phyloP scores from a whole-genome alignment of 345 rosid genomes.

The Ceriops decandra region DNA sequence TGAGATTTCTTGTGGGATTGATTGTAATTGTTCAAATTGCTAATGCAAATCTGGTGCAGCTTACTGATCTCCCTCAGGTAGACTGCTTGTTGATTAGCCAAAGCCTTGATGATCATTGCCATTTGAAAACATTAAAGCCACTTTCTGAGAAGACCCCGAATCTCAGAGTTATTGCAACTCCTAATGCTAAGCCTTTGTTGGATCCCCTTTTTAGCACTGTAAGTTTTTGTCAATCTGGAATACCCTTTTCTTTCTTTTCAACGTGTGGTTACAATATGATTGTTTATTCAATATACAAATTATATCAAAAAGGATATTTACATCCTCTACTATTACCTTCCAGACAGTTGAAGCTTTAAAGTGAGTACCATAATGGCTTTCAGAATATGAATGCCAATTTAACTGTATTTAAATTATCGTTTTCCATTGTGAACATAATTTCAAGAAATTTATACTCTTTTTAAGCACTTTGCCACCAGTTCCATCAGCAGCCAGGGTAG shows the following conservation, averaged over 20 bases:
- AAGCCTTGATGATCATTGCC: conserved; percentile 97
- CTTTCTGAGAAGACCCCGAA: conserved; percentile 55
- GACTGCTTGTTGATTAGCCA: conserved; percentile 85
- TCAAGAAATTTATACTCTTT: background rate
- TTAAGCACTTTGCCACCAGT: background rate
- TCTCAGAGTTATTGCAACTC: conserved; percentile 77
- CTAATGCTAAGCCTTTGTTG: conserved; percentile 80
- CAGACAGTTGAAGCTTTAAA: too few relatives aligned
- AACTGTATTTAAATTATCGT: too few relatives aligned
- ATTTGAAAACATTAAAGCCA: conserved; percentile 71
- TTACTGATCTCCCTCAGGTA: conserved; percentile 69
- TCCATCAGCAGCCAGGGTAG: background rate
- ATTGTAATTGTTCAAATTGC: conserved; percentile 11
- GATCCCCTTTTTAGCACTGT: conserved; percentile 74
- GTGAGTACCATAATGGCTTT: too few relatives aligned
- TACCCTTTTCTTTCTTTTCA: background rate
- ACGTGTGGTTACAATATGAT: background rate
- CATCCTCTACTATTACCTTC: too few relatives aligned
- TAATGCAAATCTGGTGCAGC: conserved; percentile 46
- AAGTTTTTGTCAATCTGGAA: conserved; percentile 20
- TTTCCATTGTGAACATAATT: too few relatives aligned
- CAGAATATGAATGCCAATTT: too few relatives aligned
- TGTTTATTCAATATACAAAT: background rate
- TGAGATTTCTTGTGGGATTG: background rate
- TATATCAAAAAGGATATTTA: too few relatives aligned